A percentile compares a stretch with the other conserved stretches of the same genome.
These are phyloP conservation scores for Fusarium algeriense DNA, from an alignment of 2,329 filamentous ascomycete species.

Conservation along the genomic window DNA sequence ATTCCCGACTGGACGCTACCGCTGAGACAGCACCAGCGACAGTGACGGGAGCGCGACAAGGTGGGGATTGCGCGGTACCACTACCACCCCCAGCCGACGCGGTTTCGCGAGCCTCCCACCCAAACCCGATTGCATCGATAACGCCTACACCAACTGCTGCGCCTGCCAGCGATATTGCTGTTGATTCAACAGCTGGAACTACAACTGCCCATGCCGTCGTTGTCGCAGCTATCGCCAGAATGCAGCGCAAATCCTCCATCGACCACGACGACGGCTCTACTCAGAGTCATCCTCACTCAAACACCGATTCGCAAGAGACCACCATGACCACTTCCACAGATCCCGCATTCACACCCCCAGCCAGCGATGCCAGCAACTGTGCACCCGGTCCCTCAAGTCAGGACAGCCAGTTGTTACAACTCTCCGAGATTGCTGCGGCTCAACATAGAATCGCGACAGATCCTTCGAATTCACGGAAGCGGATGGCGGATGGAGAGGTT, in stretches of 20 bases:
- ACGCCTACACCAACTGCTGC: slow-evolving; percentile 18
- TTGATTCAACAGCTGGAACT: slow-evolving; percentile 23
- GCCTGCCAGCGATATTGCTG: slow-evolving; percentile 18
- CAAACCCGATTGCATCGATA: slow-evolving; percentile 39
- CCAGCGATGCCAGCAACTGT: slow-evolving; percentile 42
- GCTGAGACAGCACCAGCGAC: slow-evolving; percentile 18
- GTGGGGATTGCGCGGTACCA: slow-evolving; percentile 47
- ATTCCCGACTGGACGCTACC: slow-evolving; percentile 25
- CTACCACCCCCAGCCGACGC: slow-evolving; percentile 42
- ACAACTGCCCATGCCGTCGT: slow-evolving; percentile 29
- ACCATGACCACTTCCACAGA: slow-evolving; percentile 44
- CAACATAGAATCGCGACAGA: slow-evolving; percentile 62
- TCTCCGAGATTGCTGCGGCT: slow-evolving; percentile 69
- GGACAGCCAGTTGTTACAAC: slow-evolving; percentile 67
- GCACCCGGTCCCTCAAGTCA: slow-evolving; percentile 55
- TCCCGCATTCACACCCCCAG: slow-evolving; percentile 44
- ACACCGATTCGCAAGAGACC: slow-evolving; percentile 44
- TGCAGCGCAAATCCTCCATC: slow-evolving; percentile 35
- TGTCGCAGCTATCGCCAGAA: slow-evolving; percentile 21
- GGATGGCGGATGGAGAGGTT: slow-evolving; percentile 80
- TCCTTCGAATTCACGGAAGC: slow-evolving; percentile 68
- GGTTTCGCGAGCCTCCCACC: slow-evolving; percentile 43
- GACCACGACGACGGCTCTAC: slow-evolving; percentile 45
- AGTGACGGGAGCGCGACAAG: slow-evolving; percentile 38
- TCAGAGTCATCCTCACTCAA: slow-evolving; percentile 44